Conservation (phyloP, 345 rosid genomes). For the Euphorbia pulcherrima region DNA sequence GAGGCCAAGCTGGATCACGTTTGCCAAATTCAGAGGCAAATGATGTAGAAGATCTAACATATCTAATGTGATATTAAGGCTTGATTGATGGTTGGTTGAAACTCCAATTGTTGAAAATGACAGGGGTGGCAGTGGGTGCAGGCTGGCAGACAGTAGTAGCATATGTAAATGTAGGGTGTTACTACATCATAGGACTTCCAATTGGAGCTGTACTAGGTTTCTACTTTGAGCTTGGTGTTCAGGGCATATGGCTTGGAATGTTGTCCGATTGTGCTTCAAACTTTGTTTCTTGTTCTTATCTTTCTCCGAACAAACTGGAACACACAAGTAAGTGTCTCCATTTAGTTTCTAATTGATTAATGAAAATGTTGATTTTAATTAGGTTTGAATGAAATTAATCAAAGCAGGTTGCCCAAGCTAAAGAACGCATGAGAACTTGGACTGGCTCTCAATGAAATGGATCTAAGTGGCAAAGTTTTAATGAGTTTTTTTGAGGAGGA, state of each 20-base stretch:
- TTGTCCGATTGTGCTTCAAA: slow-evolving; percentile 42
- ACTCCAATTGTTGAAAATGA: too few relatives aligned
- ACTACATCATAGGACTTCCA: slow-evolving; percentile 48
- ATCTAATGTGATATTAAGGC: too few relatives aligned
- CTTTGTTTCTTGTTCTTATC: slow-evolving; percentile 27
- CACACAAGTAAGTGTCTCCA: slow-evolving; percentile 37
- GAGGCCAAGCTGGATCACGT: too few relatives aligned
- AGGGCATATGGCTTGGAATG: slow-evolving; percentile 60
- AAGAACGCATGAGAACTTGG: slow-evolving; percentile 34
- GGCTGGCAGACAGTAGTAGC: slow-evolving; percentile 59
- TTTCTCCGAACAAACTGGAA: slow-evolving; percentile 39
- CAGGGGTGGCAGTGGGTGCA: slow-evolving; percentile 64
- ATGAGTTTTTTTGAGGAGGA: too few relatives aligned
- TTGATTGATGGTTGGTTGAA: too few relatives aligned
- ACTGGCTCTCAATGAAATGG: too few relatives aligned
- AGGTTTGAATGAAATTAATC: too few relatives aligned
- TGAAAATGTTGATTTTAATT: too few relatives aligned
- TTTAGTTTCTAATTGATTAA: too few relatives aligned
- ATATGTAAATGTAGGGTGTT: slow-evolving; percentile 37
- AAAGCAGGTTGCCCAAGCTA: slow-evolving; percentile 39
- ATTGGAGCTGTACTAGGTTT: slow-evolving; percentile 44
- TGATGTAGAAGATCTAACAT: too few relatives aligned
- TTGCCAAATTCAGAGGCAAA: too few relatives aligned
- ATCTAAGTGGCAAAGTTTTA: too few relatives aligned
- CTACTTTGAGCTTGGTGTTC: slow-evolving; percentile 30